These are phyloP conservation scores for Carex arenaria DNA, from an alignment of 202 grass and related monocot genomes.

Conservation along the genomic window DNA sequence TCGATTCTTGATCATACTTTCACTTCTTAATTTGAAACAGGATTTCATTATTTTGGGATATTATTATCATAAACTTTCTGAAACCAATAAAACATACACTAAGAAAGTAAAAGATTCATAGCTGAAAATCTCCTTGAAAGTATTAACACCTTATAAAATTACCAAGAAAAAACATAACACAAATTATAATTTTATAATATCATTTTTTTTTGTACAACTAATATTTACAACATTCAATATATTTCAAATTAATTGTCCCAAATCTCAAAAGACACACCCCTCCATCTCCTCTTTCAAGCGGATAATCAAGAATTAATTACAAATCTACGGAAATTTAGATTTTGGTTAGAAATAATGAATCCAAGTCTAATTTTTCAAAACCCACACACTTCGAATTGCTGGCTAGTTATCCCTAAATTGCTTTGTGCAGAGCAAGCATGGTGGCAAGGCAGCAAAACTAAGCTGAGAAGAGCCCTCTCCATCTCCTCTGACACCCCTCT, in stretches of 20 bases:
- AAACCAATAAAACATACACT: neutral
- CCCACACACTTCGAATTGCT: neutral
- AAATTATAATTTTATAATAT: neutral
- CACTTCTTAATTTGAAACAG: neutral
- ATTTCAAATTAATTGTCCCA: neutral
- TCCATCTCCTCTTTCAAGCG: neutral
- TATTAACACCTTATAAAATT: neutral
- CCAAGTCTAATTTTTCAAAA: neutral
- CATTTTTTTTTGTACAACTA: neutral
- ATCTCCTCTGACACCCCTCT: constrained; percentile 39
- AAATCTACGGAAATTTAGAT: neutral
- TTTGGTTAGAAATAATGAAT: neutral
- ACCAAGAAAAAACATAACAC: neutral
- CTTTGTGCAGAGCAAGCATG: neutral
- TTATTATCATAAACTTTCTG: neutral
- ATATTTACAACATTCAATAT: neutral
- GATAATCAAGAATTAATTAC: neutral
- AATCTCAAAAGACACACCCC: neutral
- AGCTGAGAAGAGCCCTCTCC: constrained; percentile 29
- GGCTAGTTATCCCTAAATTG: neutral
- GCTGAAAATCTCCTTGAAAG: neutral
- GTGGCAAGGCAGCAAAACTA: constrained; percentile 36
- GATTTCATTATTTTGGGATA: too few relatives aligned
- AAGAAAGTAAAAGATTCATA: neutral
- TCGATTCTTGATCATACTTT: too few relatives aligned